Percentiles rank a stretch among this genome's conserved stretches.
These are phyloP conservation scores for Pseudomonodictys pantanalensis DNA, from an alignment of 495 filamentous ascomycete genomes.

Conservation along the genomic window DNA sequence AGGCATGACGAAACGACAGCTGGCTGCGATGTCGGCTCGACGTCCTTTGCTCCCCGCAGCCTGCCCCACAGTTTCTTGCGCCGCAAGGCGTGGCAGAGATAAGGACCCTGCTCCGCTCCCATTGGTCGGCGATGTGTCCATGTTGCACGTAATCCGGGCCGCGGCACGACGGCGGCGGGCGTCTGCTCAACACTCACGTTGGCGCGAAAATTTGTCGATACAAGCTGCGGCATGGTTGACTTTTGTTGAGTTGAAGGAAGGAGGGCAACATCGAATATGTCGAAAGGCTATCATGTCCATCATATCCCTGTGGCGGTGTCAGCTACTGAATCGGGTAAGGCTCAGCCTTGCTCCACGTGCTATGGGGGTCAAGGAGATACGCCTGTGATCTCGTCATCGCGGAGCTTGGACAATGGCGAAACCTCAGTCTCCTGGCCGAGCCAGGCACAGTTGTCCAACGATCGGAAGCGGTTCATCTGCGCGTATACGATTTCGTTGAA, in stretches of 20 bases:
- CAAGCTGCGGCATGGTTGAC: not conserved
- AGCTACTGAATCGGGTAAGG: constrained; percentile 8
- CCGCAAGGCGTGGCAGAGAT: constrained; percentile 3
- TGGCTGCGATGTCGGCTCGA: constrained; percentile 19
- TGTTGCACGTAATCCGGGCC: constrained; percentile 19
- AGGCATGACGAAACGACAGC: not conserved
- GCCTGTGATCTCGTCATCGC: not conserved
- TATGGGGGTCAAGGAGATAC: constrained; percentile 12
- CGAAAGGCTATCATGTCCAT: not conserved
- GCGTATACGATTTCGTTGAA: not conserved
- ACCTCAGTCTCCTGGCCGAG: constrained; percentile 1
- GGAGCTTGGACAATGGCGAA: constrained; percentile 7
- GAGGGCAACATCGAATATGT: no score
- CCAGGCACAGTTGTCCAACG: not conserved
- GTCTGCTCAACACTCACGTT: constrained; percentile 7
- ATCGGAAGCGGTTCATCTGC: not conserved
- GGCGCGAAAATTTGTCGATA: not conserved
- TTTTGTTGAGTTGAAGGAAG: not conserved
- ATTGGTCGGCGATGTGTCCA: constrained; percentile 18
- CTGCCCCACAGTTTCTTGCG: constrained; percentile 15
- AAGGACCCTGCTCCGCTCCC: not conserved
- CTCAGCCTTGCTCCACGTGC: constrained; percentile 10
- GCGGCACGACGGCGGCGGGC: not conserved
- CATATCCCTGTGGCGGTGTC: not conserved
- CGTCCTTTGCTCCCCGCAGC: constrained; percentile 9